phyloP scores from a whole-genome alignment of 1,139 yeast genomes.

The Protomyces gravidus region DNA sequence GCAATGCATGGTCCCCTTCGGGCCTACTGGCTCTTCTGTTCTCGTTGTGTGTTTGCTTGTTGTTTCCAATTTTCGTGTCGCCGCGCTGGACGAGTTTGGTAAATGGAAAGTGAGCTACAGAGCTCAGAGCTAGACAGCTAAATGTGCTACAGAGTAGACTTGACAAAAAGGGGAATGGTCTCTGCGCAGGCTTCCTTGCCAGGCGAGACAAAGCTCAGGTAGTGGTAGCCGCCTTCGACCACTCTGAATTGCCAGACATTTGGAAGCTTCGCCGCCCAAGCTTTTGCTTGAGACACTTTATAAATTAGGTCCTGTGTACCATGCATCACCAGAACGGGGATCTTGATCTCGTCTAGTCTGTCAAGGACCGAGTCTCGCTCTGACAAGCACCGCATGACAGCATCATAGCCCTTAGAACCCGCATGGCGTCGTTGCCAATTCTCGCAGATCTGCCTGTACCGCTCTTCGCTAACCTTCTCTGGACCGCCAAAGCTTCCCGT shows the following conservation, averaged over 20 bases:
- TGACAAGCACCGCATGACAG: slow-evolving; percentile 9
- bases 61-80: too few relatives aligned
- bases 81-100: too few relatives aligned
- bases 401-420: slow-evolving; percentile 10
- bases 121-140: too few relatives aligned
- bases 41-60: too few relatives aligned
- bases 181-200: slow-evolving; percentile 3
- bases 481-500: slow-evolving; percentile 12
- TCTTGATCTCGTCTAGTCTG: neutral
- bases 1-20: too few relatives aligned
- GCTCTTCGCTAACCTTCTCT: slow-evolving; percentile 5
- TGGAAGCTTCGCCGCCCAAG: slow-evolving; percentile 2
- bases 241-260: slow-evolving; percentile 5
- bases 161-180: slow-evolving; percentile 3
- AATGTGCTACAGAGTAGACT: neutral
- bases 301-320: slow-evolving; percentile 16
- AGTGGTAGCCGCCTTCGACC: slow-evolving; percentile 18
- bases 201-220: slow-evolving; percentile 12
- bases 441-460: slow-evolving; percentile 1
- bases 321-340: slow-evolving; percentile 6
- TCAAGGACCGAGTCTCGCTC: slow-evolving; percentile 5
- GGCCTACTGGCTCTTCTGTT: too few relatives aligned
- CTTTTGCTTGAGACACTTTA: slow-evolving; percentile 3
- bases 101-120: too few relatives aligned
- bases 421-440: slow-evolving; percentile 7